These are phyloP conservation scores for Gracilaria vermiculophylla DNA, from an alignment of 23 red algal species.

Conservation along the genomic window DNA sequence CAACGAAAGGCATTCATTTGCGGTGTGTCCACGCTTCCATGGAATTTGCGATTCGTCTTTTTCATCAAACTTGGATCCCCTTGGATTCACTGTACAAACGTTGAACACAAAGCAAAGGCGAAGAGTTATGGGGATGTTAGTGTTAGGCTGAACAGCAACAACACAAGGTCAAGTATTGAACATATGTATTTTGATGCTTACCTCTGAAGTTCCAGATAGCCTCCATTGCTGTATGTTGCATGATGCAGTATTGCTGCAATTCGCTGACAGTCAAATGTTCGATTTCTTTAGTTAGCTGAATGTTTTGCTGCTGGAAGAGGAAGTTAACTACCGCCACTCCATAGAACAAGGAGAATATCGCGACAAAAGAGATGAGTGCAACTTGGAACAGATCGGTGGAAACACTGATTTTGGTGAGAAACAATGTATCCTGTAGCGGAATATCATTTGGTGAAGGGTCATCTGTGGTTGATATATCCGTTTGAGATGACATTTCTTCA, in stretches of 20 bases:
- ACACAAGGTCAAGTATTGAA: neutral
- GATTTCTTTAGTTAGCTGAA: neutral
- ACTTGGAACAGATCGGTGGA: constrained; percentile 5
- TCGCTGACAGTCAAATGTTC: neutral
- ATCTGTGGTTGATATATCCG: neutral
- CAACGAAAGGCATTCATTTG: neutral
- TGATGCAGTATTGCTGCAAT: neutral
- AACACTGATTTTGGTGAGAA: constrained; percentile 24
- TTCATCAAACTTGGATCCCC: neutral
- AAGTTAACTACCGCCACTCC: constrained; percentile 46
- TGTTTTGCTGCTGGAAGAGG: constrained; percentile 23
- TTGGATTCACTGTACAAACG: constrained; percentile 6
- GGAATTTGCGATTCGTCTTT: constrained; percentile 6
- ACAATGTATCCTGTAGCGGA: neutral
- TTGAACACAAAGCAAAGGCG: neutral
- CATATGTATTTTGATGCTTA: neutral
- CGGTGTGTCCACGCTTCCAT: constrained; percentile 7
- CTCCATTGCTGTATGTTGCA: constrained; percentile 13
- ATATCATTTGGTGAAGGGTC: neutral
- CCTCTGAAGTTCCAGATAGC: constrained; percentile 26
- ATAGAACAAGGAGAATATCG: constrained; percentile 37
- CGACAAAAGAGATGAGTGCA: constrained; percentile 2
- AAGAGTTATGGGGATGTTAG: neutral
- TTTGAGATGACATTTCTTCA: neutral
- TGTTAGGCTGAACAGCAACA: neutral